Conservation (phyloP, 805 yeast species). For the Candida cerambycidarum region DNA sequence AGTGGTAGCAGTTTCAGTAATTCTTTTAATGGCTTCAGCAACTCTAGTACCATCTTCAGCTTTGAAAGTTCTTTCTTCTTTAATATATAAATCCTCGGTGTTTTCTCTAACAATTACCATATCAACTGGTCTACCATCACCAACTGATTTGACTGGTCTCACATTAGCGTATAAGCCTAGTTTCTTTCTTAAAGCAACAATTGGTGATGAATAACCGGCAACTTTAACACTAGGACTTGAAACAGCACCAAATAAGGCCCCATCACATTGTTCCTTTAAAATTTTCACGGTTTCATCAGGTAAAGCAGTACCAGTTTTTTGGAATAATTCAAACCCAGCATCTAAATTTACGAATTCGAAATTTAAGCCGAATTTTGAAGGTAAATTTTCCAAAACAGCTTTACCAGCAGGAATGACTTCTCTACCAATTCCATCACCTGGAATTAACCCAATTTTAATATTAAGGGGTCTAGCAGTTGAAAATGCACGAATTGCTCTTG, state of each 20-base stretch:
- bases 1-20: constrained; percentile 81
- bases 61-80: constrained; percentile 79
- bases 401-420: constrained; percentile 98
- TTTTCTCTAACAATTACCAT: constrained; percentile 98
- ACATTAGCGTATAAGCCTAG: constrained; percentile 94
- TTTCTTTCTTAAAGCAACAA: constrained; percentile 96
- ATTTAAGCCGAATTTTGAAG: constrained; percentile 68
- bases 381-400: constrained; percentile 79
- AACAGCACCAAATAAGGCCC: constrained; percentile 97
- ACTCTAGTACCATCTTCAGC: constrained; percentile 81
- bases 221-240: constrained; percentile 93
- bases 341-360: constrained; percentile 86
- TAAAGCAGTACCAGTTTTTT: constrained; percentile 91
- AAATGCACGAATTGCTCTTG: constrained; percentile 13
- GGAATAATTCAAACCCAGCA: constrained; percentile 94
- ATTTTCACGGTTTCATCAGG: constrained; percentile 88
- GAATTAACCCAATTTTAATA: constrained; percentile 64
- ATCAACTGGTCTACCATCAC: constrained; percentile 88
- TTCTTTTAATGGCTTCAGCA: constrained; percentile 98
- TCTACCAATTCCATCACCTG: constrained; percentile 98
- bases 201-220: constrained; percentile 96
- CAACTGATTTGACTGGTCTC: constrained; percentile 94
- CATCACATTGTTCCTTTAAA: constrained; percentile 82
- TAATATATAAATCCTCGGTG: constrained; percentile 96
- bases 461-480: constrained; percentile 9